A percentile compares a stretch with the other conserved stretches of the same genome.
Conservation (phyloP, 768 basidiomycete genomes). For the Leccinum ochraceum region DNA sequence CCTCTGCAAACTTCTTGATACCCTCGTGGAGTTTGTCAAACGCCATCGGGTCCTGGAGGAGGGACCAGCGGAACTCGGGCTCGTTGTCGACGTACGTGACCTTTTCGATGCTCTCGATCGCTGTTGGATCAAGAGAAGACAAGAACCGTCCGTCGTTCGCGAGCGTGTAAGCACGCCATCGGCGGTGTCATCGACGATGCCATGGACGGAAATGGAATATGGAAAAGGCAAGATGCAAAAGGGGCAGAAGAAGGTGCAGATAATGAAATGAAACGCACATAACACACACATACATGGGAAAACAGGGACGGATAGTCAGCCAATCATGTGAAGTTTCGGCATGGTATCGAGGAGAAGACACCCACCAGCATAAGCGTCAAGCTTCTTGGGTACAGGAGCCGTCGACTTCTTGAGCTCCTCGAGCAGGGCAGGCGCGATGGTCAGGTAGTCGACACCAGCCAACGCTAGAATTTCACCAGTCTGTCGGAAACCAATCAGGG, state of each 20-base stretch:
- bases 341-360: slow-evolving; percentile 8
- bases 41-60: slow-evolving; percentile 95
- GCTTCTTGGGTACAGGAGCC: slow-evolving; percentile 79
- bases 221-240: background rate
- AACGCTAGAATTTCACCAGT: slow-evolving; percentile 90
- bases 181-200: background rate
- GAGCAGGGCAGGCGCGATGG: slow-evolving; percentile 87
- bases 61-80: slow-evolving; percentile 92
- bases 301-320: slow-evolving; percentile 11
- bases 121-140: background rate
- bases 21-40: slow-evolving; percentile 99
- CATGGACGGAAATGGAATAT: slow-evolving; percentile 14
- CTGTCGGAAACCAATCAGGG: slow-evolving; percentile 39
- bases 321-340: slow-evolving; percentile 3
- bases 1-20: slow-evolving; percentile 97
- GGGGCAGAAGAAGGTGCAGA: background rate
- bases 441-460: slow-evolving; percentile 97
- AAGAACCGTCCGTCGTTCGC: background rate
- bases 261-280: background rate
- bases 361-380: slow-evolving; percentile 66
- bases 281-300: background rate
- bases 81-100: slow-evolving; percentile 89
- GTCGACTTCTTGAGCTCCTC: slow-evolving; percentile 89
- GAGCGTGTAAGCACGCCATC: background rate
- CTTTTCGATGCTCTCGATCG: slow-evolving; percentile 60